phyloP scores from a whole-genome alignment of 2,329 filamentous ascomycete genomes.

The Penicillium brevicompactum region DNA sequence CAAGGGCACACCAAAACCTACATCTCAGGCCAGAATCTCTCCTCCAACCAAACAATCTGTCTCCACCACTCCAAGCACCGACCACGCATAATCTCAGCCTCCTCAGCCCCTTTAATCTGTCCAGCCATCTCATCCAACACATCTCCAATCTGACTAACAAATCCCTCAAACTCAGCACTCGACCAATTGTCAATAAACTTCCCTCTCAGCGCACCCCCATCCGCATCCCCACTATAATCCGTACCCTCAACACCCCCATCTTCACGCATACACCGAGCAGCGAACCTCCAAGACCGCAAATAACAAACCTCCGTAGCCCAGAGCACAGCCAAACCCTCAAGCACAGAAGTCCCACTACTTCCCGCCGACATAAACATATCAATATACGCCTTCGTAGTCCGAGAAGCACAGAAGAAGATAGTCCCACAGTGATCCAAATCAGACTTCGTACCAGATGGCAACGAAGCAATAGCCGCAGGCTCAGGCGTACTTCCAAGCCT shows the following conservation, averaged over 20 bases:
- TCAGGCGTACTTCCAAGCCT: not conserved
- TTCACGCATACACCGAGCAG: constrained; percentile 36
- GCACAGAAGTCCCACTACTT: constrained; percentile 53
- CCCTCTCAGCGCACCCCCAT: constrained; percentile 65
- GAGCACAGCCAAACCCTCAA: constrained; percentile 72
- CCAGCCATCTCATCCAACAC: constrained; percentile 59
- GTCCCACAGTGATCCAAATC: constrained; percentile 12
- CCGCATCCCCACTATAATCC: constrained; percentile 51
- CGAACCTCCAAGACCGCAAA: constrained; percentile 59
- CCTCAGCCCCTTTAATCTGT: constrained; percentile 40
- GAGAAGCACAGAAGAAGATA: constrained; percentile 38
- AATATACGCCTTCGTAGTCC: constrained; percentile 57
- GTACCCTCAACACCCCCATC: constrained; percentile 9
- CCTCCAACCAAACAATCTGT: constrained; percentile 57
- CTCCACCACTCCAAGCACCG: constrained; percentile 52
- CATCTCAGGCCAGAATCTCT: constrained; percentile 59
- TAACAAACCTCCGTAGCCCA: constrained; percentile 75
- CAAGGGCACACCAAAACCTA: no score
- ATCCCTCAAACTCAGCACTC: constrained; percentile 60
- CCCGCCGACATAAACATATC: constrained; percentile 62
- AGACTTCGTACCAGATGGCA: not conserved
- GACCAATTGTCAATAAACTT: constrained; percentile 73
- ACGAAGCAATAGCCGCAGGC: not conserved
- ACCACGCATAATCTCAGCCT: constrained; percentile 42
- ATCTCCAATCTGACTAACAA: constrained; percentile 58